phyloP scores from a whole-genome alignment of 257 asterid genomes.

The Solanum clarkiae region DNA sequence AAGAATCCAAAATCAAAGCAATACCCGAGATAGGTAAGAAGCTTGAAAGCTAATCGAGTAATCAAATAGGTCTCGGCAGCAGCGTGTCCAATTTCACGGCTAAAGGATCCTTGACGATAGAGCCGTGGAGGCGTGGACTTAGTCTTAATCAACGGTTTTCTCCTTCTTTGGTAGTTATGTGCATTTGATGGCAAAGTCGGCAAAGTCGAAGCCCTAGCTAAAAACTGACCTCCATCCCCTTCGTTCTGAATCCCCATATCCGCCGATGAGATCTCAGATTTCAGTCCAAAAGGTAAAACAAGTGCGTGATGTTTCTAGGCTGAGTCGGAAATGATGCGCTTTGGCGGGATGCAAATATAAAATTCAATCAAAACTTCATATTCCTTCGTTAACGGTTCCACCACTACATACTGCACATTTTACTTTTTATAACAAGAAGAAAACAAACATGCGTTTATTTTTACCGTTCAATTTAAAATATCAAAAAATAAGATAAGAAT shows the following conservation, averaged over 20 bases:
- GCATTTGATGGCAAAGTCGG: constrained; percentile 24
- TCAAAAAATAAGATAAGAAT: too few species aligned
- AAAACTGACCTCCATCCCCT: not conserved
- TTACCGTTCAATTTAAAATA: too few species aligned
- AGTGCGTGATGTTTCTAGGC: not conserved
- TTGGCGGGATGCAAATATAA: not conserved
- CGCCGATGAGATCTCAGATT: not conserved
- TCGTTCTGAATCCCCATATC: not conserved
- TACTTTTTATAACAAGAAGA: too few species aligned
- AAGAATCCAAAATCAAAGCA: not conserved
- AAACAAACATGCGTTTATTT: too few species aligned
- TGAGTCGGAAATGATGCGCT: not conserved
- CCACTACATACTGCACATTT: too few species aligned
- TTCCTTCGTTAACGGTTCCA: too few species aligned
- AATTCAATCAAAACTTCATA: too few species aligned
- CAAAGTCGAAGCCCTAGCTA: constrained; percentile 27
- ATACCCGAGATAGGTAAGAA: constrained; percentile 85
- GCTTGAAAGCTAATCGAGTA: constrained; percentile 74
- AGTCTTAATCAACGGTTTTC: constrained; percentile 24
- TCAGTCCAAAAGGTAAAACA: not conserved
- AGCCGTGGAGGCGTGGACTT: constrained; percentile 28
- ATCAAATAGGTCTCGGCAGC: constrained; percentile 94
- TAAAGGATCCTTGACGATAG: constrained; percentile 46
- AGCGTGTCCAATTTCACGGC: constrained; percentile 75
- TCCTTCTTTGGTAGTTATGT: constrained; percentile 23